These are phyloP conservation scores for Candida suzukii DNA, from an alignment of 805 yeast species.

Conservation along the genomic window DNA sequence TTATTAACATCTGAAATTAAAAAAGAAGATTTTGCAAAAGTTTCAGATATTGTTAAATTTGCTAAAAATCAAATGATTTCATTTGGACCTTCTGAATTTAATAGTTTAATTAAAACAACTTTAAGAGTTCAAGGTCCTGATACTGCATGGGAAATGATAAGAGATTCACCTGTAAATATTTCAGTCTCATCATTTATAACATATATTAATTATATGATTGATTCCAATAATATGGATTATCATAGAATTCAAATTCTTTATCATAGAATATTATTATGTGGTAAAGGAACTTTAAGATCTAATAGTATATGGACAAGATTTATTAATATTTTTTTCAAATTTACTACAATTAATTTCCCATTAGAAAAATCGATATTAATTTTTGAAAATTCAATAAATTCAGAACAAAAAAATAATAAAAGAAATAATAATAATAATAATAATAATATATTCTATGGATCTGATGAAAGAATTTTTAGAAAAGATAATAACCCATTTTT, in stretches of 20 bases:
- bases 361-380: slow-evolving; percentile 14
- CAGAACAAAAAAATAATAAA: too few species aligned
- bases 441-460: background rate
- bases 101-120: slow-evolving; percentile 21
- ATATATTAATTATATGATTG: slow-evolving; percentile 22
- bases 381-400: slow-evolving; percentile 10
- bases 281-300: slow-evolving; percentile 6
- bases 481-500: slow-evolving; percentile 22
- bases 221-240: slow-evolving; percentile 15
- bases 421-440: too few species aligned
- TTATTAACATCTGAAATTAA: slow-evolving; percentile 20
- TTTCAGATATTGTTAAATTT: slow-evolving; percentile 21
- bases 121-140: slow-evolving; percentile 8
- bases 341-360: slow-evolving; percentile 19
- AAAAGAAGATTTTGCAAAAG: slow-evolving; percentile 19
- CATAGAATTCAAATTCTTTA: slow-evolving; percentile 17
- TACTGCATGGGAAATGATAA: slow-evolving; percentile 23
- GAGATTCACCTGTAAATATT: slow-evolving; percentile 8
- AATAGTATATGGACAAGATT: slow-evolving; percentile 24
- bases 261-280: slow-evolving; percentile 6
- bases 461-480: background rate
- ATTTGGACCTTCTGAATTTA: slow-evolving; percentile 22
- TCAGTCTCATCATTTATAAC: slow-evolving; percentile 21
- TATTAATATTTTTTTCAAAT: slow-evolving; percentile 23
- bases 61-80: slow-evolving; percentile 17